Evolutionary conservation across 352 stramenopile genomes (phyloP).

Genomic region (Globisporangium paroecandrum): DNA sequence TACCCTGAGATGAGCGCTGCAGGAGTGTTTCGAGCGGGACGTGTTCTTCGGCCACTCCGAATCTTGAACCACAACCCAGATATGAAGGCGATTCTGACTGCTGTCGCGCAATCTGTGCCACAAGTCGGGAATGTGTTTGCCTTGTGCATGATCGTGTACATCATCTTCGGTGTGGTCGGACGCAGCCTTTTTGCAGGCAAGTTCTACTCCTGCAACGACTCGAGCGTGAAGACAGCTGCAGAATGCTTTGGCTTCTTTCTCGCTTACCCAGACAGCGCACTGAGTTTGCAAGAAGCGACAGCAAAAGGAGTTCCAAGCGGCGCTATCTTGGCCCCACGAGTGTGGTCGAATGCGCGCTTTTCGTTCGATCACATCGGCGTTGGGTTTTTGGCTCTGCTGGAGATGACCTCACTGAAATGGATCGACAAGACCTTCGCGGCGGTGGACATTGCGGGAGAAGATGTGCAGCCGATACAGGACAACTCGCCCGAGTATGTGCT

Average conservation of each 20-base stretch:
- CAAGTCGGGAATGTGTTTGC: slow-evolving; percentile 73
- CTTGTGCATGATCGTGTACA: slow-evolving; percentile 71
- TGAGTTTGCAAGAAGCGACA: slow-evolving; percentile 46
- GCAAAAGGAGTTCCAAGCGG: slow-evolving; percentile 32
- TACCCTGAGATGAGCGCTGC: slow-evolving; percentile 39
- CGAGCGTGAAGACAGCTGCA: slow-evolving; percentile 23
- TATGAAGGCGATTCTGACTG: slow-evolving; percentile 73
- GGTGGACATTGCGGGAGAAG: slow-evolving; percentile 61
- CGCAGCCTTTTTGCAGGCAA: slow-evolving; percentile 63
- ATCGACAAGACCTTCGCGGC: slow-evolving; percentile 72
- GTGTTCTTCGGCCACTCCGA: slow-evolving; percentile 59
- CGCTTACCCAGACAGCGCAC: slow-evolving; percentile 40
- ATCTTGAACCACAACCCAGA: slow-evolving; percentile 77
- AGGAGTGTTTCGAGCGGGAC: slow-evolving; percentile 64
- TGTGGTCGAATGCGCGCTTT: slow-evolving; percentile 70
- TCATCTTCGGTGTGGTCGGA: slow-evolving; percentile 72
- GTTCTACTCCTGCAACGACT: slow-evolving; percentile 71
- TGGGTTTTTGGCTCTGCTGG: slow-evolving; percentile 60
- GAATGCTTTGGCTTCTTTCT: slow-evolving; percentile 64
- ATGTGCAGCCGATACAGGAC: slow-evolving; percentile 49
- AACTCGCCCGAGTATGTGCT: slow-evolving; percentile 39
- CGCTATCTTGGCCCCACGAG: slow-evolving; percentile 47
- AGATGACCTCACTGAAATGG: slow-evolving; percentile 84
- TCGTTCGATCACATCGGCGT: slow-evolving; percentile 76
- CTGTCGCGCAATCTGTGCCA: slow-evolving; percentile 63